A percentile compares a stretch with the other conserved stretches of the same genome.
Evolutionary conservation across 495 filamentous ascomycete genomes (phyloP).

Genomic region (Podospora pseudoanserina): DNA sequence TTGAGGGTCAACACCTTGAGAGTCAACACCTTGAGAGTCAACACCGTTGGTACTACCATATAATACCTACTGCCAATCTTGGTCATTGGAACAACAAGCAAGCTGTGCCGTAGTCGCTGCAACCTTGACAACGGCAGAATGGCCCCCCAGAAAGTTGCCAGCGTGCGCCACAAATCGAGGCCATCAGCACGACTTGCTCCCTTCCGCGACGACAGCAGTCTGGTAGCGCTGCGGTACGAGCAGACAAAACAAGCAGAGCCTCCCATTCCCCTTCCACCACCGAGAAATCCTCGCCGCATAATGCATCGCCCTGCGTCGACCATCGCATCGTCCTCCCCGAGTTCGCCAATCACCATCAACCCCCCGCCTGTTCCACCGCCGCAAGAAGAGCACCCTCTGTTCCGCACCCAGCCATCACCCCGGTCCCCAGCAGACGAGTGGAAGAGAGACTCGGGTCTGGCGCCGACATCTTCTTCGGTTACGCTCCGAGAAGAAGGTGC

Average conservation of each 20-base stretch:
- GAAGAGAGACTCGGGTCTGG: slow-evolving; percentile 55
- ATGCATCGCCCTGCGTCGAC: slow-evolving; percentile 29
- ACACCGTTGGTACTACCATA: background rate
- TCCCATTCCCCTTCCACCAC: slow-evolving; percentile 51
- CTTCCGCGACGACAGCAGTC: slow-evolving; percentile 46
- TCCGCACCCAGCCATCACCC: slow-evolving; percentile 37
- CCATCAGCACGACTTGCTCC: slow-evolving; percentile 35
- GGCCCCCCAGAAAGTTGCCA: slow-evolving; percentile 36
- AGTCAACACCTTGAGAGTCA: background rate
- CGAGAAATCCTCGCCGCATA: slow-evolving; percentile 34
- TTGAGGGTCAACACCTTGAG: background rate
- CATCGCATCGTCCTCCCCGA: slow-evolving; percentile 16
- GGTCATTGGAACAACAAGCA: slow-evolving; percentile 5
- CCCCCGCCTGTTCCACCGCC: slow-evolving; percentile 44
- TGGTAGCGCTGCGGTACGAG: slow-evolving; percentile 55
- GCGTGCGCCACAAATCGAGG: slow-evolving; percentile 34
- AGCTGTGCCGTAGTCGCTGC: slow-evolving; percentile 16
- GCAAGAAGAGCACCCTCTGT: slow-evolving; percentile 45
- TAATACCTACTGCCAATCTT: background rate
- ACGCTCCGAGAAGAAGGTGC: slow-evolving; percentile 45
- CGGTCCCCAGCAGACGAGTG: slow-evolving; percentile 26
- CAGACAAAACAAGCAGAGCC: slow-evolving; percentile 52
- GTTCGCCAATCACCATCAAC: slow-evolving; percentile 30
- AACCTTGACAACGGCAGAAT: slow-evolving; percentile 20
- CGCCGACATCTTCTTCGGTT: slow-evolving; percentile 47